Evolutionary conservation across 2,329 filamentous ascomycete species (phyloP).

Genomic region (Penicillium sp.): DNA sequence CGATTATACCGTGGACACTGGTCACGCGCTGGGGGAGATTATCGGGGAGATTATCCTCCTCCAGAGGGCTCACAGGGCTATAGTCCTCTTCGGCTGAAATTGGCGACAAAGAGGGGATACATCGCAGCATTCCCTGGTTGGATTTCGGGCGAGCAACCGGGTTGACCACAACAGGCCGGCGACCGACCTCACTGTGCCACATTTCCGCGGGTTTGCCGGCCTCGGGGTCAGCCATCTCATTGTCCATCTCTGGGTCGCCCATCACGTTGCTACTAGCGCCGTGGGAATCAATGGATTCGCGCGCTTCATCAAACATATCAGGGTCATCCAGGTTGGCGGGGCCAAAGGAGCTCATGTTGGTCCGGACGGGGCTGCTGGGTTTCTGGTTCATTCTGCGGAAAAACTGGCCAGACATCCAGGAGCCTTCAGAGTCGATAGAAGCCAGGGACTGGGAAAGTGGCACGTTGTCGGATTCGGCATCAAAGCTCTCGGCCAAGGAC

Average conservation of each 20-base stretch:
- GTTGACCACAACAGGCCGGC: conserved; percentile 65
- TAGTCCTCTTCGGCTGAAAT: conserved; percentile 36
- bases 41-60: not conserved
- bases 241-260: conserved; percentile 55
- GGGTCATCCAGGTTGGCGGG: conserved; percentile 44
- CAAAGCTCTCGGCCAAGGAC: conserved; percentile 47
- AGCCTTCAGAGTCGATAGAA: conserved; percentile 92
- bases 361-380: conserved; percentile 35
- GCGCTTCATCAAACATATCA: conserved; percentile 45
- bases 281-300: conserved; percentile 25
- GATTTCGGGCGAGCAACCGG: conserved; percentile 59
- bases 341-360: conserved; percentile 43
- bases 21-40: conserved; percentile 59
- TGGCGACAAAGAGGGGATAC: conserved; percentile 43
- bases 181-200: conserved; percentile 54
- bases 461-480: conserved; percentile 50
- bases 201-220: conserved; percentile 39
- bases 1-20: conserved; percentile 20
- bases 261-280: conserved; percentile 48
- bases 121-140: conserved; percentile 59
- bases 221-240: conserved; percentile 21
- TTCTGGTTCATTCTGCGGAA: conserved; percentile 51
- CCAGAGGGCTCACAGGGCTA: conserved; percentile 22
- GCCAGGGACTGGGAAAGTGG: conserved; percentile 78
- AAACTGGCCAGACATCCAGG: conserved; percentile 83